Conservation (phyloP, 208 protist genomes). For the Giardia muris region DNA sequence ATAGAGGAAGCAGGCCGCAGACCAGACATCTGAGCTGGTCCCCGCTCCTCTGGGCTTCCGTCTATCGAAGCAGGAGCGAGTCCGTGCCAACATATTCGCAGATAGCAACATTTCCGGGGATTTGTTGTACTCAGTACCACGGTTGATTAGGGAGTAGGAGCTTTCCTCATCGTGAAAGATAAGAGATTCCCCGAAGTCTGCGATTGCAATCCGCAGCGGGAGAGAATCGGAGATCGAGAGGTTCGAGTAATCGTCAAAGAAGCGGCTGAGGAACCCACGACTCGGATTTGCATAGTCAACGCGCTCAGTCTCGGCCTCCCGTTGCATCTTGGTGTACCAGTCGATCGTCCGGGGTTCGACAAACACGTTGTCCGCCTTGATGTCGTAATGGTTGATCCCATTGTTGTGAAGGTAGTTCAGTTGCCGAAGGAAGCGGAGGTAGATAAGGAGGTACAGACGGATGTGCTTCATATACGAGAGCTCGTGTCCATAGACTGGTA, state of each 20-base stretch:
- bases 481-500: constrained; percentile 40
- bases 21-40: constrained; percentile 52
- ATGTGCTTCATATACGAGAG: constrained; percentile 40
- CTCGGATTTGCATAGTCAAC: not conserved
- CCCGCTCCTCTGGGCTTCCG: constrained; percentile 49
- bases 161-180: constrained; percentile 49
- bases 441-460: not conserved
- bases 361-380: constrained; percentile 25
- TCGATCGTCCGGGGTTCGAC: constrained; percentile 42
- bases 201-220: constrained; percentile 30
- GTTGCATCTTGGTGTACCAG: constrained; percentile 36
- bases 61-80: constrained; percentile 50
- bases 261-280: not conserved
- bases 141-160: constrained; percentile 50
- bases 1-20: constrained; percentile 54
- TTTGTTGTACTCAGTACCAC: constrained; percentile 59
- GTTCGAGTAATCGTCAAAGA: not conserved
- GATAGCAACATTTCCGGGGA: constrained; percentile 52
- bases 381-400: constrained; percentile 24
- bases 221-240: not conserved
- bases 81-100: constrained; percentile 43
- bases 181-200: constrained; percentile 55
- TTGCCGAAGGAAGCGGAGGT: constrained; percentile 22
- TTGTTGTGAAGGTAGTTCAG: constrained; percentile 44
- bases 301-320: not conserved